Evolutionary conservation across 345 rosid species (phyloP).

Genomic region (Syzygium jambos): DNA sequence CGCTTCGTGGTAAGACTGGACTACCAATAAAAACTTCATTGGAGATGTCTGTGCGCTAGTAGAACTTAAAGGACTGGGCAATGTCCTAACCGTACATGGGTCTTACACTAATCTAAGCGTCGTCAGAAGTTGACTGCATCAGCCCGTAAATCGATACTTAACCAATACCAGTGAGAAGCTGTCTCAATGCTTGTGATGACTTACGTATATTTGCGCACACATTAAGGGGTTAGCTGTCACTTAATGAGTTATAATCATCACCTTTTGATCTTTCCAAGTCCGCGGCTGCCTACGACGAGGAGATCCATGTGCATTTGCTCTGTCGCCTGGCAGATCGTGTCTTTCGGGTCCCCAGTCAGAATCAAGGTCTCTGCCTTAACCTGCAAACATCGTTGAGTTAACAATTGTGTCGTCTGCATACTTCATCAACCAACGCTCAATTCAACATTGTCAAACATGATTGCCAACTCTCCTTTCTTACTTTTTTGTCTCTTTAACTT

Average conservation of each 20-base stretch:
- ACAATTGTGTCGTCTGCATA: neutral
- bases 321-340: constrained; percentile 60
- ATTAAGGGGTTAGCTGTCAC: too few species aligned
- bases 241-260: neutral
- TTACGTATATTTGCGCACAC: too few species aligned
- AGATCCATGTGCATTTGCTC: constrained; percentile 58
- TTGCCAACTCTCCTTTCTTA: neutral
- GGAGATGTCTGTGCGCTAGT: too few species aligned
- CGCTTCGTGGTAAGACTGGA: too few species aligned
- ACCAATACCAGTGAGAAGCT: too few species aligned
- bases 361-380: constrained; percentile 50
- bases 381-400: constrained; percentile 8
- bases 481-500: neutral
- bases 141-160: too few species aligned
- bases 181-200: too few species aligned
- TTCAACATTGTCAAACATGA: neutral
- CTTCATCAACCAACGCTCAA: neutral
- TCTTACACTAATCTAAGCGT: too few species aligned
- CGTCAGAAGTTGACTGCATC: too few species aligned
- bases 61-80: too few species aligned
- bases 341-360: constrained; percentile 68
- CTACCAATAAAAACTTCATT: too few species aligned
- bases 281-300: constrained; percentile 67
- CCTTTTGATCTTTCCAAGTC: constrained; percentile 75
- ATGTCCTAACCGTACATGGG: too few species aligned